phyloP scores from a whole-genome alignment of 1,139 yeast species.

The Diutina rugosa region DNA sequence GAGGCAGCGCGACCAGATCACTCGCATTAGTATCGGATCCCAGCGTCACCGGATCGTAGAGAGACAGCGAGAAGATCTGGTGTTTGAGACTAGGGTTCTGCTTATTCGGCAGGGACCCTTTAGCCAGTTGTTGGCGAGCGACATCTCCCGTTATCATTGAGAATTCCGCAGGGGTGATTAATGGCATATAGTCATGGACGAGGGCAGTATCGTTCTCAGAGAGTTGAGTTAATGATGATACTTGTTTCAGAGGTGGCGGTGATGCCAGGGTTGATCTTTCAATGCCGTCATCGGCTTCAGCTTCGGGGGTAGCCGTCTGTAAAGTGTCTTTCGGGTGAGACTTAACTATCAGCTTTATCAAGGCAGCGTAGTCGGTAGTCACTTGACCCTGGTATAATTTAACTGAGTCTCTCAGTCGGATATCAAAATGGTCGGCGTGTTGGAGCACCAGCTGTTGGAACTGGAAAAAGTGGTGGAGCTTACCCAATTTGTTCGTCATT shows the following conservation, averaged over 20 bases:
- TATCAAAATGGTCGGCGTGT: conserved; percentile 15
- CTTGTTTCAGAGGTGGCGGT: conserved; percentile 5
- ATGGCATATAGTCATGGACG: conserved; percentile 34
- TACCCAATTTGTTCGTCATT: conserved; percentile 23
- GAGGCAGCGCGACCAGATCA: not conserved
- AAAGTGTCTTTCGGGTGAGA: conserved; percentile 3
- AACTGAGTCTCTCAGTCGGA: conserved; percentile 23
- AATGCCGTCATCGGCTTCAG: not conserved
- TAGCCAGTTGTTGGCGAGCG: conserved; percentile 12
- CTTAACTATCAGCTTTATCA: conserved; percentile 13
- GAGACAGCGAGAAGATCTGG: conserved; percentile 26
- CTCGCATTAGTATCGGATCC: conserved; percentile 27
- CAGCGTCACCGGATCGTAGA: conserved; percentile 27
- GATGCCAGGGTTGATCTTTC: conserved; percentile 3
- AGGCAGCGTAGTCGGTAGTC: conserved; percentile 16
- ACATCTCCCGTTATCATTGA: conserved; percentile 28
- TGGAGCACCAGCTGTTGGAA: conserved; percentile 16
- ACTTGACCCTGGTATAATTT: conserved; percentile 20
- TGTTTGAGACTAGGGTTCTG: conserved; percentile 13
- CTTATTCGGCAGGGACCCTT: conserved; percentile 8
- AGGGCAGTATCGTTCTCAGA: conserved; percentile 6
- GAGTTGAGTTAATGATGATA: conserved; percentile 3
- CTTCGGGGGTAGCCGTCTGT: conserved; percentile 3
- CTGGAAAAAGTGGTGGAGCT: conserved; percentile 27
- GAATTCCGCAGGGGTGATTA: conserved; percentile 25